Evolutionary conservation across 2,329 filamentous ascomycete genomes (phyloP).

Genomic region (Diplodia mutila): DNA sequence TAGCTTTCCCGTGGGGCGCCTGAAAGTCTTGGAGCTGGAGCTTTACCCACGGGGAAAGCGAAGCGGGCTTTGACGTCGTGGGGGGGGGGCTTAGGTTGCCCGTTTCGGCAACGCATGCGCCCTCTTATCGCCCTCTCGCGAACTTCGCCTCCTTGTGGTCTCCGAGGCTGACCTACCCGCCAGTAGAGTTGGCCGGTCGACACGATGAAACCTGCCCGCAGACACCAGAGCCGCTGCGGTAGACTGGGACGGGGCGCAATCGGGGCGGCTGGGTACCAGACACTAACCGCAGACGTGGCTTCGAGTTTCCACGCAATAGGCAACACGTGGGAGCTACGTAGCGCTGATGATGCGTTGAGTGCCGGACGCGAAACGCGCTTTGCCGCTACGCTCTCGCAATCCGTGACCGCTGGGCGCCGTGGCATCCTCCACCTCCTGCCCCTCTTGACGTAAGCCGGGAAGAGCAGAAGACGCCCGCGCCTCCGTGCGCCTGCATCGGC

Average conservation of each 20-base stretch:
- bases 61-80: background rate
- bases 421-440: background rate
- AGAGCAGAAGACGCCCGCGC: too few relatives aligned
- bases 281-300: too few relatives aligned
- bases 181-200: background rate
- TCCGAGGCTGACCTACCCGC: background rate
- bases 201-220: background rate
- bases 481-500: background rate
- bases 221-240: background rate
- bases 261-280: background rate
- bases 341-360: background rate
- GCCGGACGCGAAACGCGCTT: background rate
- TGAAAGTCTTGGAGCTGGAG: slow-evolving; percentile 10
- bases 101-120: slow-evolving; percentile 7
- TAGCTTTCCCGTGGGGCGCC: slow-evolving; percentile 20
- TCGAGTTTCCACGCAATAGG: background rate
- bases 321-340: background rate
- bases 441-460: background rate
- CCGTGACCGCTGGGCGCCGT: slow-evolving; percentile 2
- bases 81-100: background rate
- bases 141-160: background rate
- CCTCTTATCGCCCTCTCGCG: background rate
- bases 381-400: background rate
- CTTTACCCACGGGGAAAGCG: slow-evolving; percentile 15
- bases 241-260: background rate